A percentile compares a stretch with the other conserved stretches of the same genome.
Evolutionary conservation across 768 basidiomycete genomes (phyloP).

Genomic region (Hemileccinum impolitum): DNA sequence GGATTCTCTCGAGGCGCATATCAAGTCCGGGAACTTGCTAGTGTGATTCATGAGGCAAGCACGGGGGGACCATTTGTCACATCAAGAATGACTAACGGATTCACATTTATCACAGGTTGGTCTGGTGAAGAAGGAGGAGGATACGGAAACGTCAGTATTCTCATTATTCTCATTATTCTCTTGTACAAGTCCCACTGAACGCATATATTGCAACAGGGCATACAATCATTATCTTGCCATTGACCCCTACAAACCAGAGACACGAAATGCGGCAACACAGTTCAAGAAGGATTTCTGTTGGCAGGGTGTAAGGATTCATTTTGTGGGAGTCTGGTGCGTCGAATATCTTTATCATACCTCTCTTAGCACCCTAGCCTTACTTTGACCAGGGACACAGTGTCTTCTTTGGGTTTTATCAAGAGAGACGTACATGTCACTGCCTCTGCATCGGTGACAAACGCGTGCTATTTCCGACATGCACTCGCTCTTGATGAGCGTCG

Average conservation of each 20-base stretch:
- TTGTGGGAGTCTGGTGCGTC: slow-evolving; percentile 33
- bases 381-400: slow-evolving; percentile 11
- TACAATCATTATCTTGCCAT: slow-evolving; percentile 14
- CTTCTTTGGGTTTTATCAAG: slow-evolving; percentile 6
- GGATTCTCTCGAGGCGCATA: slow-evolving; percentile 44
- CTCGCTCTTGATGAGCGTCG: slow-evolving; percentile 15
- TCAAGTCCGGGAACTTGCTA: slow-evolving; percentile 36
- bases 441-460: slow-evolving; percentile 5
- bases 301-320: slow-evolving; percentile 27
- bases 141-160: background rate
- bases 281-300: slow-evolving; percentile 31
- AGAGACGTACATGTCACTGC: slow-evolving; percentile 3
- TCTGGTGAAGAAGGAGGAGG: background rate
- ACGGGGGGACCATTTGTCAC: too few species aligned
- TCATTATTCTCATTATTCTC: background rate
- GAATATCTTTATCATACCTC: background rate
- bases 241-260: slow-evolving; percentile 20
- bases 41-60: slow-evolving; percentile 35
- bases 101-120: background rate
- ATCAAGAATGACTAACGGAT: background rate
- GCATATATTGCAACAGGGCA: background rate
- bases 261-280: slow-evolving; percentile 1
- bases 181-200: background rate
- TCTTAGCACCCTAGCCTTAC: background rate
- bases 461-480: slow-evolving; percentile 14